These are phyloP conservation scores for Circinella umbellata DNA, from an alignment of 371 early-diverging fungal genomes.

Conservation along the genomic window DNA sequence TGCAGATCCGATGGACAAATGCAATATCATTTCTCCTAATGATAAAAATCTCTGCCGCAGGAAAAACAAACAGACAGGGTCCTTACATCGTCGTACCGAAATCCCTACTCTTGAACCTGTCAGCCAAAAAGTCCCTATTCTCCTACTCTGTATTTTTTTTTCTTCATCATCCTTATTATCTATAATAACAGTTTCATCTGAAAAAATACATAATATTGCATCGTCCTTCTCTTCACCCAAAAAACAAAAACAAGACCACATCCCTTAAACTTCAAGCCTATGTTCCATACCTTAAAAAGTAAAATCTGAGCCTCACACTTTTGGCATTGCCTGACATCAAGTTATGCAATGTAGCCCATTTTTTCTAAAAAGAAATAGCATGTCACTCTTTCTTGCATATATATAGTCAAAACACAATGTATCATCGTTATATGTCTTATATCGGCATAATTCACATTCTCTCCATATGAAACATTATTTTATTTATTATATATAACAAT, in stretches of 20 bases:
- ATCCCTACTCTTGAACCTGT: not conserved
- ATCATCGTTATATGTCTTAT: not conserved
- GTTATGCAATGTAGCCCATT: not conserved
- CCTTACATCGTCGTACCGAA: not conserved
- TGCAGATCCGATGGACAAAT: too few relatives aligned
- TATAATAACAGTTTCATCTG: not conserved
- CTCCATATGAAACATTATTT: not conserved
- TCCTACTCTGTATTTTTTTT: not conserved
- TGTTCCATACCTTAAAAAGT: not conserved
- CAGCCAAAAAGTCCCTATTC: not conserved
- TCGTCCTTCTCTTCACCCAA: not conserved
- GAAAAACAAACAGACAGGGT: not conserved
- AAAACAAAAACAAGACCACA: not conserved
- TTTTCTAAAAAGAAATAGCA: constrained; percentile 1
- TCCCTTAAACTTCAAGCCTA: not conserved
- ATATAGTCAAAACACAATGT: not conserved
- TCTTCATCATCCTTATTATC: not conserved
- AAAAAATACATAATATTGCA: not conserved
- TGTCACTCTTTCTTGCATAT: not conserved
- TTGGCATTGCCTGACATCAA: not conserved
- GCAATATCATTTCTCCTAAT: too few relatives aligned
- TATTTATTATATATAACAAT: constrained; percentile 3
- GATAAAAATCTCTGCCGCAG: not conserved
- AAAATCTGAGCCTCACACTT: not conserved
- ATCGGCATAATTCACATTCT: not conserved